Percentiles rank a stretch among this genome's conserved stretches.
Conservation (phyloP, 805 yeast genomes). For the Torulaspora maleeae region DNA sequence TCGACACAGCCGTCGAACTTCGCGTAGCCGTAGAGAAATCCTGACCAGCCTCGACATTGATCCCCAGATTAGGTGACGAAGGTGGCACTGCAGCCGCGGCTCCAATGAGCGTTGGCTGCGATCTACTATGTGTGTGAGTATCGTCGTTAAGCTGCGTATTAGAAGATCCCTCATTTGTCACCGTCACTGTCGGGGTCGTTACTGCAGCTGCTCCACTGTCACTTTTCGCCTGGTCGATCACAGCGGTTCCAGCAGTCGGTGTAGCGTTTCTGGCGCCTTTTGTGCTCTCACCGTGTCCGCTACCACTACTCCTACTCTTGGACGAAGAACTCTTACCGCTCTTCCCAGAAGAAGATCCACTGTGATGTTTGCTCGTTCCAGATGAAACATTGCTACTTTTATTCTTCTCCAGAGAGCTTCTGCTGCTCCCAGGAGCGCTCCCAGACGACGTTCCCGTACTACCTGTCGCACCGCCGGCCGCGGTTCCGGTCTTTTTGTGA, state of each 20-base stretch:
- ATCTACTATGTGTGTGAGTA: conserved; percentile 3
- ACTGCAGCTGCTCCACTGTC: conserved; percentile 1
- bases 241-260: conserved; percentile 3
- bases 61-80: conserved; percentile 16
- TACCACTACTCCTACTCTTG: conserved; percentile 4
- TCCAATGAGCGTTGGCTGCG: conserved; percentile 29
- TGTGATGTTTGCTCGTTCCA: conserved; percentile 8
- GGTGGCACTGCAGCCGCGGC: conserved; percentile 27
- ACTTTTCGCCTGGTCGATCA: neutral
- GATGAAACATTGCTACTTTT: conserved; percentile 11
- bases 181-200: conserved; percentile 16
- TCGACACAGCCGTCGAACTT: conserved; percentile 6
- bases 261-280: conserved; percentile 9
- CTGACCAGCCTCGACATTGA: conserved; percentile 4
- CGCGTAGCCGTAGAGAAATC: conserved; percentile 10
- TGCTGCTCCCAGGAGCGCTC: conserved; percentile 13
- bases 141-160: neutral
- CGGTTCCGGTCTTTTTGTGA: conserved; percentile 15
- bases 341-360: conserved; percentile 6
- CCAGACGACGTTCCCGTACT: conserved; percentile 12
- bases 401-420: conserved; percentile 18
- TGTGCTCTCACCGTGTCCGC: neutral
- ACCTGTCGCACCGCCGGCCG: conserved; percentile 4
- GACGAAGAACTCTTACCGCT: conserved; percentile 7
- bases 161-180: conserved; percentile 14